phyloP scores from a whole-genome alignment of 805 yeast genomes.

The Suhomyces pyralidae region DNA sequence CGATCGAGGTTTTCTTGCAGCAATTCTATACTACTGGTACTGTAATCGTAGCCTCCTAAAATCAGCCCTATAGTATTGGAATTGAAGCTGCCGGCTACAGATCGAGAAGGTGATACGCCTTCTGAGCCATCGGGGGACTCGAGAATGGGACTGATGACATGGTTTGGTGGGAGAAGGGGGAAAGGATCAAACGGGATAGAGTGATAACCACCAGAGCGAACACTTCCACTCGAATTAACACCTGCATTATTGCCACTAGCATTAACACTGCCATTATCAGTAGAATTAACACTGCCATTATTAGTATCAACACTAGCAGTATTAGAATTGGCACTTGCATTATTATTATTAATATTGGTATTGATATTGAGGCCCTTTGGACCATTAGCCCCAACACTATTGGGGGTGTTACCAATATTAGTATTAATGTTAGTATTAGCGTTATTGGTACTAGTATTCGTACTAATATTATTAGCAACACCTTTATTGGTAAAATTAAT shows the following conservation, averaged over 20 bases:
- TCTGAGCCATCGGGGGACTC: conserved; percentile 12
- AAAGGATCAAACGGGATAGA: not conserved
- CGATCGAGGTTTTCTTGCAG: conserved; percentile 1
- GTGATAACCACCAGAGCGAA: no score
- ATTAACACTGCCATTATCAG: no score
- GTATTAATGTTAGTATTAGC: not conserved
- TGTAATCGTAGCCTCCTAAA: conserved; percentile 28
- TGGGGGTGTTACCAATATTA: no score
- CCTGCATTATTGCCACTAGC: no score
- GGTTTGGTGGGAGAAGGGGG: not conserved
- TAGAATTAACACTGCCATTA: no score
- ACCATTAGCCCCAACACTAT: not conserved
- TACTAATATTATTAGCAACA: not conserved
- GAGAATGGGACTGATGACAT: conserved; percentile 15
- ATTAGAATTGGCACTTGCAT: no score
- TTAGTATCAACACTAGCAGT: no score
- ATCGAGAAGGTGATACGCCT: conserved; percentile 17
- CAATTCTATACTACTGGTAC: conserved; percentile 19
- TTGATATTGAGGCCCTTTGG: no score
- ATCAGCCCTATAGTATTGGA: conserved; percentile 29
- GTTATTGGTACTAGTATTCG: not conserved
- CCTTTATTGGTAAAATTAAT: no score
- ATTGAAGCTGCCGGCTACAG: conserved; percentile 14
- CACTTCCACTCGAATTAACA: no score
- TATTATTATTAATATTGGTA: no score